phyloP scores from a whole-genome alignment of 2,329 filamentous ascomycete genomes.

The Leptographium galeiforme region DNA sequence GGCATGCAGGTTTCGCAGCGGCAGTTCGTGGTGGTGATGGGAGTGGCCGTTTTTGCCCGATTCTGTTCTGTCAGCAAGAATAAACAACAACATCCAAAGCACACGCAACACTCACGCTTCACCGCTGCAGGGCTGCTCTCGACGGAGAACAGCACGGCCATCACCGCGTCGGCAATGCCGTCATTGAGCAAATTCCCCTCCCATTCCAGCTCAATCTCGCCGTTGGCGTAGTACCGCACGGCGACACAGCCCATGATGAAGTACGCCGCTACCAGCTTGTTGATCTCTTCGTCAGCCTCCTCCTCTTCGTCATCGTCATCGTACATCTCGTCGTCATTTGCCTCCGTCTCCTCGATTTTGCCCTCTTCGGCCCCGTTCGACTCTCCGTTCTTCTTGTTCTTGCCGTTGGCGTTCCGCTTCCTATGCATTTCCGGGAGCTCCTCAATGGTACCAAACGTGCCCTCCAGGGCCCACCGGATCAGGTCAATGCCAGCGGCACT shows the following conservation, averaged over 20 bases:
- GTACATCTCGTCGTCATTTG: constrained; percentile 12
- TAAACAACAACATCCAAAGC: not conserved
- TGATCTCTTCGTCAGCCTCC: constrained; percentile 45
- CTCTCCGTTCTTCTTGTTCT: constrained; percentile 16
- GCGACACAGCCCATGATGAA: constrained; percentile 83
- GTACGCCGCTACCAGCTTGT: constrained; percentile 48
- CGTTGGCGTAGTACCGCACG: constrained; percentile 62
- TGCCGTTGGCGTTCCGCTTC: constrained; percentile 20
- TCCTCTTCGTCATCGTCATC: constrained; percentile 24
- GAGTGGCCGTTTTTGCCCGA: constrained; percentile 38
- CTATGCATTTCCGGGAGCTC: constrained; percentile 42
- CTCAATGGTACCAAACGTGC: constrained; percentile 82
- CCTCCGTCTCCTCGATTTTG: constrained; percentile 16
- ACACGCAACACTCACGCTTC: constrained; percentile 51
- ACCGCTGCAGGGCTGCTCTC: constrained; percentile 92
- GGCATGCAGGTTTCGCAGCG: constrained; percentile 57
- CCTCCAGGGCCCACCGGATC: constrained; percentile 86
- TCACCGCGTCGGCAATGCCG: constrained; percentile 91
- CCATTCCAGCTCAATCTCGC: constrained; percentile 87
- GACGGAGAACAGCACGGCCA: constrained; percentile 81
- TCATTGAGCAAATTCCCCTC: constrained; percentile 97
- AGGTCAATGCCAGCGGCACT: constrained; percentile 81
- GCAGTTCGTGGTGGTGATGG: constrained; percentile 26
- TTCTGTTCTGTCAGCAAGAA: constrained; percentile 26
- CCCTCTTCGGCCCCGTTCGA: constrained; percentile 17